A percentile compares a stretch with the other conserved stretches of the same genome.
Evolutionary conservation across 352 stramenopile genomes (phyloP).

Genomic region (Phytophthora syringae): DNA sequence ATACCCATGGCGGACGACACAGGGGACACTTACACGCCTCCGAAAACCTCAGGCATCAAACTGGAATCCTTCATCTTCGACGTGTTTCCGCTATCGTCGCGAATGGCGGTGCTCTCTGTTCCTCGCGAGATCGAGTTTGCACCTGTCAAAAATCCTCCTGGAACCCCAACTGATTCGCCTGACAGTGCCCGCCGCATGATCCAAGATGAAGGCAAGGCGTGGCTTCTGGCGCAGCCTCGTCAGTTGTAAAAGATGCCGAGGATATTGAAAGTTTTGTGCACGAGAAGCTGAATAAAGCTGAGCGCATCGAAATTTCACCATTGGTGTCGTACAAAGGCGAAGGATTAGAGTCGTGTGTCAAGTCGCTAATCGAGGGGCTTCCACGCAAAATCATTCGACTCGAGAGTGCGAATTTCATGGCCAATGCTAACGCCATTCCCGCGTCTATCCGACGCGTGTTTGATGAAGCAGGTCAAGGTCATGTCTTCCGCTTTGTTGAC

Average conservation of each 20-base stretch:
- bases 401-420: conserved; percentile 35
- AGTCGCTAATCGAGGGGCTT: conserved; percentile 29
- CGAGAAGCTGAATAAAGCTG: conserved; percentile 44
- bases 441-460: conserved; percentile 42
- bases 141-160: conserved; percentile 92
- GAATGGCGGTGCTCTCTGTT: conserved; percentile 95
- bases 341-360: conserved; percentile 54
- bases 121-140: conserved; percentile 92
- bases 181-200: conserved; percentile 86
- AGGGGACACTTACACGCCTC: conserved; percentile 81
- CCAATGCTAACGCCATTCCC: conserved; percentile 40
- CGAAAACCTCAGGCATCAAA: conserved; percentile 95
- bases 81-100: conserved; percentile 94
- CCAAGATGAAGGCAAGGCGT: conserved; percentile 63
- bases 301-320: conserved; percentile 82
- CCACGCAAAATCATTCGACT: conserved; percentile 44
- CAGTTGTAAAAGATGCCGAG: conserved; percentile 24
- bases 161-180: conserved; percentile 77
- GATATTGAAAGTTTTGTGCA: conserved; percentile 38
- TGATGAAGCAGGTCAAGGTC: conserved; percentile 42
- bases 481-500: conserved; percentile 62
- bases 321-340: conserved; percentile 90
- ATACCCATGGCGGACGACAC: conserved; percentile 92
- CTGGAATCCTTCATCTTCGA: conserved; percentile 99
- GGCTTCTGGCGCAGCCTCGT: conserved; percentile 62